These are phyloP conservation scores for Apophysomyces ossiformis DNA, from an alignment of 371 early-diverging fungal species.

Conservation along the genomic window DNA sequence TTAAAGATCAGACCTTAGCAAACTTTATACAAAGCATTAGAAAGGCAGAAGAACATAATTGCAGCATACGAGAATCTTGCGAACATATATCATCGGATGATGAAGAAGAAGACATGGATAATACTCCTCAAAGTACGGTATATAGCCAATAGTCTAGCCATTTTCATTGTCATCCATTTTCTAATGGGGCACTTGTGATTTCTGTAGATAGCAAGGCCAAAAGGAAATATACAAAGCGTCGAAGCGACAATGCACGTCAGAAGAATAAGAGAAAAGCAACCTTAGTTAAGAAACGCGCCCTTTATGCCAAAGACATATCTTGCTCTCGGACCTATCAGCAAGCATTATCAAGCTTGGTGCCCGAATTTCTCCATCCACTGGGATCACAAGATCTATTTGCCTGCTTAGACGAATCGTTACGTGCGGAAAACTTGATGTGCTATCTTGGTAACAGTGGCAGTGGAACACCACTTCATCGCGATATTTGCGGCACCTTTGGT, in stretches of 20 bases:
- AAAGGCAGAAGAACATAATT: not conserved
- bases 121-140: no score
- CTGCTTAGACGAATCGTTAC: conserved; percentile 24
- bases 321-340: conserved; percentile 26
- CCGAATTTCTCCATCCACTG: conserved; percentile 31
- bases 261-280: no score
- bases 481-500: conserved; percentile 45
- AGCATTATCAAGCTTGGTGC: conserved; percentile 23
- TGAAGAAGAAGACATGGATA: no score
- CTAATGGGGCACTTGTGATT: not conserved
- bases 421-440: conserved; percentile 45
- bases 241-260: no score
- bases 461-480: conserved; percentile 43
- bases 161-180: no score
- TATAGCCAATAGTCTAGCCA: no score
- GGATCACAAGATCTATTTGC: conserved; percentile 30
- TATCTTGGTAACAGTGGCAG: conserved; percentile 36
- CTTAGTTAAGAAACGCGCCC: not conserved
- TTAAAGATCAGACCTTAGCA: not conserved
- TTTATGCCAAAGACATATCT: conserved; percentile 38
- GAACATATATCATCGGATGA: not conserved
- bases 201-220: not conserved
- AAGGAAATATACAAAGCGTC: not conserved
- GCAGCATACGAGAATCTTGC: not conserved
- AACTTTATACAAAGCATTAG: conserved; percentile 5